Evolutionary conservation across 495 filamentous ascomycete species (phyloP).

Genomic region (Penicillium angulare): DNA sequence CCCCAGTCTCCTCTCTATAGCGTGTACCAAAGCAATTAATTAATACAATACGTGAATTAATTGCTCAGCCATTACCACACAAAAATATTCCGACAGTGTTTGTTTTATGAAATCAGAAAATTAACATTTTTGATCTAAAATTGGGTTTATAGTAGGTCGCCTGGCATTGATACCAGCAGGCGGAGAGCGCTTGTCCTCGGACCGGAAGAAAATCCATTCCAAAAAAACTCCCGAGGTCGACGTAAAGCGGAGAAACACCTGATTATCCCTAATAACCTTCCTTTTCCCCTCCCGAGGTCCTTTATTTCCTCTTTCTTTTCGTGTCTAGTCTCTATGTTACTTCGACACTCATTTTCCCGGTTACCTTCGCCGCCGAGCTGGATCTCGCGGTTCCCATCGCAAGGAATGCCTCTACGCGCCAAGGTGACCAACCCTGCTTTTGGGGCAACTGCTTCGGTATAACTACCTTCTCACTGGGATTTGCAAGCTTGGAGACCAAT

Average conservation of each 20-base stretch:
- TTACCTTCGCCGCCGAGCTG: constrained; percentile 52
- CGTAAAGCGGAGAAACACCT: constrained; percentile 33
- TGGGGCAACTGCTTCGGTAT: constrained; percentile 46
- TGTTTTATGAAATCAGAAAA: no score
- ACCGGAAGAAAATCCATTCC: constrained; percentile 28
- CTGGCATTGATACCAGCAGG: not conserved
- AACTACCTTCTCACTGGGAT: constrained; percentile 3
- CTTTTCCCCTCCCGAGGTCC: constrained; percentile 14
- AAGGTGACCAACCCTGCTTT: constrained; percentile 69
- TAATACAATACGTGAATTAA: no score
- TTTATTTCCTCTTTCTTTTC: constrained; percentile 6
- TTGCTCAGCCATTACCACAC: no score
- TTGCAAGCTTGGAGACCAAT: not conserved
- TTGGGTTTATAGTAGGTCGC: no score
- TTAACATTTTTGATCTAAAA: no score
- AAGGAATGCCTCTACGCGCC: constrained; percentile 83
- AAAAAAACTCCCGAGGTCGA: constrained; percentile 34
- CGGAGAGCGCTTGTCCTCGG: constrained; percentile 25
- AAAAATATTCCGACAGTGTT: no score
- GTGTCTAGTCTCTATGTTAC: constrained; percentile 49
- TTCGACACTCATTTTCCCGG: constrained; percentile 45
- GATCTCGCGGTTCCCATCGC: constrained; percentile 47
- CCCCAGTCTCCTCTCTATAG: no score
- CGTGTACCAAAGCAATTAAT: no score
- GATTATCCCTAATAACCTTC: constrained; percentile 18